Evolutionary conservation across 2,329 filamentous ascomycete genomes (phyloP).

Genomic region (Leptographium procerum): DNA sequence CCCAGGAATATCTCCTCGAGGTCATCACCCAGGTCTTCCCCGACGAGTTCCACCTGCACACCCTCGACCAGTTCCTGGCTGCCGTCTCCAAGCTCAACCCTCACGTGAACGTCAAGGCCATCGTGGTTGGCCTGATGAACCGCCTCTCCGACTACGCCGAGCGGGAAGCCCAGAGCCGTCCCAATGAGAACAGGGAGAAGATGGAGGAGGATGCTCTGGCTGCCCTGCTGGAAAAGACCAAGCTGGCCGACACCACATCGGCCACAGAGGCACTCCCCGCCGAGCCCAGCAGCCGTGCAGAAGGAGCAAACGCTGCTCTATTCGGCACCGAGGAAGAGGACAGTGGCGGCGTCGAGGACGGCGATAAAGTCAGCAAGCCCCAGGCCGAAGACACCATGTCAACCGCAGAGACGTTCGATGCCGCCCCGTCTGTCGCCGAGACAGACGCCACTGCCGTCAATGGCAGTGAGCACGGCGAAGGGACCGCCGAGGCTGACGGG

Average conservation of each 20-base stretch:
- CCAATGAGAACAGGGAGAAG: conserved; percentile 60
- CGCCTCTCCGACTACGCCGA: conserved; percentile 90
- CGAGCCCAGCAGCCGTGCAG: background rate
- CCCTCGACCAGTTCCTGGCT: conserved; percentile 85
- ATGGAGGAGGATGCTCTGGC: conserved; percentile 75
- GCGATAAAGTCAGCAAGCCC: background rate
- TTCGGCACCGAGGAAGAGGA: background rate
- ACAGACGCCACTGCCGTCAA: conserved; percentile 38
- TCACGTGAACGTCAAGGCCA: conserved; percentile 94
- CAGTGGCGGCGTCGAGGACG: background rate
- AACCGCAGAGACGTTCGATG: conserved; percentile 17
- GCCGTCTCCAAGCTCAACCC: conserved; percentile 89
- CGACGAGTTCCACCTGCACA: conserved; percentile 96
- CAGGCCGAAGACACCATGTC: conserved; percentile 23
- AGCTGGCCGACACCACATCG: conserved; percentile 35
- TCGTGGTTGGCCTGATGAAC: conserved; percentile 97
- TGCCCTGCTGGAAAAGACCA: conserved; percentile 66
- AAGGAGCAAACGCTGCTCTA: background rate
- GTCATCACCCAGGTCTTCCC: conserved; percentile 99
- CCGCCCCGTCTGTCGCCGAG: conserved; percentile 31
- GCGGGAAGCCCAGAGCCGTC: conserved; percentile 64
- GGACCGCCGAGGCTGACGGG: background rate
- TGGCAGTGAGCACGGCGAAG: conserved; percentile 19
- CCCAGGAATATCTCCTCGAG: conserved; percentile 94
- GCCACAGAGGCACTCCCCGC: background rate